phyloP scores from a whole-genome alignment of 169 alveolate genomes.

The Toxoplasma gondii region DNA sequence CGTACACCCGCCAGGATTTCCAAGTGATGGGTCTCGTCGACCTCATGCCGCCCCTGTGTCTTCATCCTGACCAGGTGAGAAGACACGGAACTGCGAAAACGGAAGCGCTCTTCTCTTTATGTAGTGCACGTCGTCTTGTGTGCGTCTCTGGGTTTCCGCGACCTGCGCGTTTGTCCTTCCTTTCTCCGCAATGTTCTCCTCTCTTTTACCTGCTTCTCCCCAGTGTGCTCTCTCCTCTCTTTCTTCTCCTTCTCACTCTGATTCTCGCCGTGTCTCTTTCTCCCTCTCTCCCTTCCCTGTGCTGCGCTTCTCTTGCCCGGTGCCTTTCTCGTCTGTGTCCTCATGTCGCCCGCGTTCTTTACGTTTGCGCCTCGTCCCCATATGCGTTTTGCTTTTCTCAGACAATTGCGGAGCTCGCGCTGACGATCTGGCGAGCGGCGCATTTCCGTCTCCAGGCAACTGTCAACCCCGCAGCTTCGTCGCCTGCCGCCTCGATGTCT shows the following conservation, averaged over 20 bases:
- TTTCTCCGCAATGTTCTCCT: too few relatives aligned
- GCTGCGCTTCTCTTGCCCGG: background rate
- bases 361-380: background rate
- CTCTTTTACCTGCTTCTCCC: too few relatives aligned
- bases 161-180: too few relatives aligned
- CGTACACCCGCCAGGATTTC: slow-evolving; percentile 13
- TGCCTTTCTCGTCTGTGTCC: background rate
- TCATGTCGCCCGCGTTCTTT: background rate
- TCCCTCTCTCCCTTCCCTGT: background rate
- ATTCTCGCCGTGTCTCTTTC: background rate
- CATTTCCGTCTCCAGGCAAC: slow-evolving; percentile 31
- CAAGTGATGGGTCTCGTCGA: slow-evolving; percentile 4
- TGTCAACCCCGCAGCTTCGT: background rate
- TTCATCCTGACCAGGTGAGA: slow-evolving; percentile 14
- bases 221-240: too few relatives aligned
- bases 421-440: slow-evolving; percentile 22
- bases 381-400: background rate
- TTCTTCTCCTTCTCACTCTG: background rate
- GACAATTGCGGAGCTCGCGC: slow-evolving; percentile 19
- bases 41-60: slow-evolving; percentile 41
- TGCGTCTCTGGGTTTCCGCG: background rate
- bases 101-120: background rate
- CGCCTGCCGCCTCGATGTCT: background rate
- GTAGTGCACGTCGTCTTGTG: background rate
- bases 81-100: background rate